Evolutionary conservation across 495 filamentous ascomycete genomes (phyloP), one percentile per base, ranked within the genome.

Genomic region (Daldinia caldariorum): DNA sequence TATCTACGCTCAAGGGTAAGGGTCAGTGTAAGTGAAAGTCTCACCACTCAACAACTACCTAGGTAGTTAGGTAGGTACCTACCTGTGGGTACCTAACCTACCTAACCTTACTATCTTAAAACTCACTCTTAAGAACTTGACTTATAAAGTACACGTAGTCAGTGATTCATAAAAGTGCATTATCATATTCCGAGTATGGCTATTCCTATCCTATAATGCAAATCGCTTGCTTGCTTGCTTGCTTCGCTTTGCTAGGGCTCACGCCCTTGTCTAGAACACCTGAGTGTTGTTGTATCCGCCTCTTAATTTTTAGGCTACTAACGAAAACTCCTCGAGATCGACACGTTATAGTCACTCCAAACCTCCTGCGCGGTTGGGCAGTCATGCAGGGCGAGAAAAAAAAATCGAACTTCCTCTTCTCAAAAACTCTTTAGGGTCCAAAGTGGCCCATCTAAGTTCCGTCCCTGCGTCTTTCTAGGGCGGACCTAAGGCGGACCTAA

Each of bases 321-420:
- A 64, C 22, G 45, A 35, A 66, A 35, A 35, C 26, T 26, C 26
- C 3, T 1, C 1, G 34, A 35, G 6, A 37, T 35, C 16, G 4
- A 18, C 51, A 10, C 3, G 50, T 26, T 29, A 53, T 56, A 4
- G 10, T 18, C n/a, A 50, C 16, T 32, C 16, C 32, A 37, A 49
- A 55, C 38, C 63, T 56, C 32, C 63, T 61, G 32, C 58, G 63
- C 38, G 39, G 63, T 71, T 57, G 59, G 69, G 69, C 69, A 71
- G 41, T 56, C 32, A 67, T 63, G 69, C 69, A 67, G 60, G 58
- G 49, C 63, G 54, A 59, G 49, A 49, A 59, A 63, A 26, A 26
- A 26, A 26, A 26, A 26, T 58, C 56, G 22, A 10, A 18, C 20
- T 65, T 59, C 56, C 32, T 57, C 26, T 16, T 26, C 37, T 32